Conservation (phyloP, 371 early-diverging fungal species). For the Amoeboaphelidium occidentale region DNA sequence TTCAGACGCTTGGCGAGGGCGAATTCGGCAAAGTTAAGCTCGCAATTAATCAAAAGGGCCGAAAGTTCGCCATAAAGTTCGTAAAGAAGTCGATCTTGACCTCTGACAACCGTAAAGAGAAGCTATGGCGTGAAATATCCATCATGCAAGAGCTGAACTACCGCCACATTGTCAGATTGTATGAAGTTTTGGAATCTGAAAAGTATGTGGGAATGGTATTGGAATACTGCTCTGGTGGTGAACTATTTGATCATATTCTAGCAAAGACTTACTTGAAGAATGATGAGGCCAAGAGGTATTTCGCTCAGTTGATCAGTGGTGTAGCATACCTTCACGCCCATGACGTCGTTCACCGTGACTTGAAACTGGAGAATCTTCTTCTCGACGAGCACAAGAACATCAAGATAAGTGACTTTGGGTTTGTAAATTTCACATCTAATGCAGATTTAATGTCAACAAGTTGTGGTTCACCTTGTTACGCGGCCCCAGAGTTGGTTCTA, state of each 20-base stretch:
- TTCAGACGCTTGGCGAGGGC: conserved; percentile 10
- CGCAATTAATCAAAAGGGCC: conserved; percentile 6
- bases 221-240: conserved; percentile 89
- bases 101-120: conserved; percentile 18
- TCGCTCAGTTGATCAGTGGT: conserved; percentile 86
- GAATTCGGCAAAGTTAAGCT: conserved; percentile 12
- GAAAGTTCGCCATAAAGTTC: conserved; percentile 35
- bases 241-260: conserved; percentile 86
- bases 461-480: conserved; percentile 93
- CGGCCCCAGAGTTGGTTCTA: conserved; percentile 89
- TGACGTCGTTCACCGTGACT: conserved; percentile 79
- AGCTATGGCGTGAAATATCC: conserved; percentile 45
- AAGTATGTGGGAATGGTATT: conserved; percentile 82
- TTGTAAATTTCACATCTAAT: conserved; percentile 38
- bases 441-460: conserved; percentile 44
- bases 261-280: conserved; percentile 78
- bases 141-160: conserved; percentile 46
- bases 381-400: conserved; percentile 48
- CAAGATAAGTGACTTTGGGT: conserved; percentile 95
- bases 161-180: conserved; percentile 70
- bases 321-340: conserved; percentile 67
- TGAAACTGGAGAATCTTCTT: conserved; percentile 43
- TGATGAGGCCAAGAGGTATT: conserved; percentile 62
- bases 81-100: conserved; percentile 28
- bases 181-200: conserved; percentile 87